Percentiles rank a stretch among this genome's conserved stretches.
Conservation (phyloP, 768 basidiomycete species). For the Russula sp. region DNA sequence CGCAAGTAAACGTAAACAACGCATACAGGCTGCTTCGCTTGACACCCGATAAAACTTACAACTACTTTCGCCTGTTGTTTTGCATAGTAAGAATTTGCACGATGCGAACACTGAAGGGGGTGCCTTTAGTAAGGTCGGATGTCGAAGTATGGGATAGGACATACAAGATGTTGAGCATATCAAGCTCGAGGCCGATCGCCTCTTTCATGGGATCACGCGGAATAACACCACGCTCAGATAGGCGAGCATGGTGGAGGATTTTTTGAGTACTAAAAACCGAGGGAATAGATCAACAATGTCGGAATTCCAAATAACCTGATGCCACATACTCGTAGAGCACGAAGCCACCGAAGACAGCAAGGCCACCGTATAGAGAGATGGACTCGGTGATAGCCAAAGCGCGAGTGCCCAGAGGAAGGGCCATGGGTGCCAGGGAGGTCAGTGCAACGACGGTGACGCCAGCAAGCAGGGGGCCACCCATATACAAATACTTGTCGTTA, state of each 20-base stretch:
- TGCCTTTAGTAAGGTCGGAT: conserved; percentile 15
- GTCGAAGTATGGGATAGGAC: conserved; percentile 23
- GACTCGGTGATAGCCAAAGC: conserved; percentile 68
- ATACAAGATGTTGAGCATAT: conserved; percentile 88
- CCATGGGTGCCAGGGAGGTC: conserved; percentile 81
- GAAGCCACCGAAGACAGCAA: conserved; percentile 82
- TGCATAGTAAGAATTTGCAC: conserved; percentile 75
- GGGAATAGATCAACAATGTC: neutral
- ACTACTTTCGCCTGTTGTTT: conserved; percentile 46
- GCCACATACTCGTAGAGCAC: conserved; percentile 73
- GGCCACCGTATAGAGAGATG: conserved; percentile 79
- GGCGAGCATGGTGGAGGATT: conserved; percentile 66
- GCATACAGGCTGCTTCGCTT: neutral
- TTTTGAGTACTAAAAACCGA: conserved; percentile 62
- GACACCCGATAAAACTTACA: neutral
- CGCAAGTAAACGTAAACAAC: neutral
- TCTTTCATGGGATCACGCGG: conserved; percentile 71
- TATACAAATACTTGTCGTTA: conserved; percentile 77
- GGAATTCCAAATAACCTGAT: neutral
- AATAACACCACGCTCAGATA: conserved; percentile 61
- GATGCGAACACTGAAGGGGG: conserved; percentile 53
- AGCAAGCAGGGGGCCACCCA: conserved; percentile 83
- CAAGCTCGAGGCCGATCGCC: conserved; percentile 70
- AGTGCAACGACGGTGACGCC: conserved; percentile 85
- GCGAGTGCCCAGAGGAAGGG: conserved; percentile 76